Base-by-base conservation (phyloP, 257 asterid species). In the Penstemon barbatus region DNA sequence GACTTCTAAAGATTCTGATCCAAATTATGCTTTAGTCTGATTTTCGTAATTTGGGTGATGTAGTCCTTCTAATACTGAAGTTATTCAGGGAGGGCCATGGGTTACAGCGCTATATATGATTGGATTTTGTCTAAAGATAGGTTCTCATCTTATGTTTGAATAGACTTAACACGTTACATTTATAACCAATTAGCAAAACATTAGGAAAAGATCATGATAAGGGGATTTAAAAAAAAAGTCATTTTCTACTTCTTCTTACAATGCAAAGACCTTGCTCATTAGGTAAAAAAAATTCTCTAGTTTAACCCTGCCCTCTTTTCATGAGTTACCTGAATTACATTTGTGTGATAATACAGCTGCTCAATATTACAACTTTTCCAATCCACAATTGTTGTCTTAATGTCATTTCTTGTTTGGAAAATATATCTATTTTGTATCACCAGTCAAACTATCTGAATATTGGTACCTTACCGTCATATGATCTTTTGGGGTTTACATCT, bases 241-340 rank as follows among this genome's bases (percentile, higher is more conserved):
- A 25, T 25, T 25, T 25, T 25, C 33, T 25, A 2, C 33, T 25
- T 25, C 33, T 25, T 25, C 33, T 25, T 25, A 25, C 2, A 44
- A 5, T 41, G 48, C 13, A 57, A 44, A 8, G 68, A 40, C 0
- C 55, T 18, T 68, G 48, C n/a, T 57, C 65, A n/a, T 44, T 65
- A 38, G 6, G 8, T 66, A 67, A 68, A 15, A 39, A 9, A 52
- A 7, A 1, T 5, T 3, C 10, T 33, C 4, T 49, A 4, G 2
- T 41, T 11, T 10, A 41, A 19, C 15, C 6, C 7, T 41, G 61
- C 2, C 42, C 4, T 10, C 11, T 42, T 53, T 38, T 9, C 43
- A 4, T 36, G 45, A 44, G 33, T 44, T 56, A 56, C 36, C 33
- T 45, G 48, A 3, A 44, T 68, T 45, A 33, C 46, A 3, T 1